Base-by-base conservation (phyloP, 768 basidiomycete genomes). In the Russula emetica region DNA sequence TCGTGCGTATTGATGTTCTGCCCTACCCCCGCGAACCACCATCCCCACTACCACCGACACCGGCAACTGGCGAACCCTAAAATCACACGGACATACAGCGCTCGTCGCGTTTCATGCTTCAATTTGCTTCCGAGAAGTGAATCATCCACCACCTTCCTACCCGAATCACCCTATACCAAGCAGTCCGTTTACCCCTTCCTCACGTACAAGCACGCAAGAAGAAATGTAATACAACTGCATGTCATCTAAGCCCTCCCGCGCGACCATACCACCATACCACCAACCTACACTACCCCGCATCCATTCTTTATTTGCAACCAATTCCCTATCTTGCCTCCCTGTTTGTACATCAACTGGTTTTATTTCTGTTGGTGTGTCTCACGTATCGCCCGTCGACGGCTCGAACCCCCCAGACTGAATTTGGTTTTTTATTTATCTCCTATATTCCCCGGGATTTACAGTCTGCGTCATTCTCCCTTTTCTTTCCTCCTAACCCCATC, bases 1-100 rank as follows among this genome's bases (percentile, higher is more conserved):
- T 65, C 16, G 64, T 65, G 32, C 64, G 59, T 18, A 65, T 65
- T 5, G 64, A 65, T 32, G 32, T 32, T n/a, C n/a, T 65, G 20
- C 59, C 64, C 7, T 61, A 52, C 42, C 28, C 45, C 2, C 53
- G 30, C 8, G 45, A 64, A 14, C 57, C 49, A 38, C 44, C 62
- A 5, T 53, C 26, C 24, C 45, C 36, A 4, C 28, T 49, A 2
- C 40, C 51, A n/a, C 45, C 45, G n/a, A 22, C 45, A 47, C 45
- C 22, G 22, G n/a, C 45, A n/a, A 47, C 45, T 24, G 22, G 45
- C n/a, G 47, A 55, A 28, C 20, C 45, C 13, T 55, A 36, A 64
- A 28, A 64, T 38, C 50, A 60, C 50, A 4, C 45, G 7, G 20
- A 44, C 20, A 44, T 44, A 40, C 38, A 40, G 16, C 38, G 38